Base-by-base conservation (phyloP, 225 moss, liverwort and hornwort genomes). In the Takakia lepidozioides region DNA sequence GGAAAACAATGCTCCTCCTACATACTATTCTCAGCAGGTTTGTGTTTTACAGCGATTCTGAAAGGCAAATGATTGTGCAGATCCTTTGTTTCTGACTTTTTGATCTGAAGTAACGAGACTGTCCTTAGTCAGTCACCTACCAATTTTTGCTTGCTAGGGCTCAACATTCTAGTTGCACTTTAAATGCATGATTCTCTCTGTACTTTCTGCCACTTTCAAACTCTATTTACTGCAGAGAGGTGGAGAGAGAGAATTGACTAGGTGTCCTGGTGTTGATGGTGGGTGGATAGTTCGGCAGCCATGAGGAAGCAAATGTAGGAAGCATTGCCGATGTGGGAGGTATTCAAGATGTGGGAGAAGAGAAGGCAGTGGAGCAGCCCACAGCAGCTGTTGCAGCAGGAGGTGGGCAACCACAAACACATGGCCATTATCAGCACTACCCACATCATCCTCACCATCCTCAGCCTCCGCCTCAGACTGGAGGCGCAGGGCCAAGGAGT, bases 1-100 rank as follows among this genome's bases (percentile, higher is more conserved):
- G 38, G 68, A 62, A 11, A 63, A 63, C 28, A 32, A 51, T 69
- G 70, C 53, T 49, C 47, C 55, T 70, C 40, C 71, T 39, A 25
- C 68, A 27, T 43, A 70, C 43, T 73, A 78, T 45, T 59, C 75
- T 29, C 75, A 76, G 44, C 69, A 77, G 36, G 72, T 82, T 24
- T 53, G 70, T 27, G 29, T 40, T 37, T 47, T 46, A 7, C 51
- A 14, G 58, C 45, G 54, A 24, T 68, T 38, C 38, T 38, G 69
- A 25, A 56, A 68, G 25, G 57, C 57, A 5, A 65, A 69, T 4
- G 65, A 53, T 1, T 7, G 29, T 22, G 62, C 66, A 1, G 1
- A 41, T 41, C n/a, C n/a, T n/a, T n/a, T n/a, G n/a, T n/a, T n/a
- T n/a, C n/a, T n/a, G n/a, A n/a, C n/a, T n/a, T n/a, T n/a, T n/a